Percentiles rank a stretch among this genome's conserved stretches.
Evolutionary conservation across 1,139 yeast genomes (phyloP).

Genomic region (Suhomyces maxii): DNA sequence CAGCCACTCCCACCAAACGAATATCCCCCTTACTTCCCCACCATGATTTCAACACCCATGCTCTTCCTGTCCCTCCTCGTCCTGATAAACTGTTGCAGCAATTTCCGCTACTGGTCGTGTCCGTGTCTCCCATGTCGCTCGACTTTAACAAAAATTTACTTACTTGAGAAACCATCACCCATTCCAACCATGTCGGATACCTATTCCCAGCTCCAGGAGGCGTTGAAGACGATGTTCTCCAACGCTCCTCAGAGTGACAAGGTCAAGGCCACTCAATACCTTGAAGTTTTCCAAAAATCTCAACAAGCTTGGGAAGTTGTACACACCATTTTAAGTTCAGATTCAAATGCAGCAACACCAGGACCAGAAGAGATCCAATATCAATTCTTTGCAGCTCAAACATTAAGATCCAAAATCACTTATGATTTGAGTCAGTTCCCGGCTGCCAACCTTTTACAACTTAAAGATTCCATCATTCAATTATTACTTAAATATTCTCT

Average conservation of each 20-base stretch:
- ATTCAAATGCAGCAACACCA: neutral
- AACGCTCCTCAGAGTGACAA: slow-evolving; percentile 53
- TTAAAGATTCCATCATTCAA: slow-evolving; percentile 63
- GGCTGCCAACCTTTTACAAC: slow-evolving; percentile 44
- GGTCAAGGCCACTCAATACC: slow-evolving; percentile 59
- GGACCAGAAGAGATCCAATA: slow-evolving; percentile 41
- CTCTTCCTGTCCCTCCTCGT: no score
- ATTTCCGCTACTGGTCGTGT: neutral
- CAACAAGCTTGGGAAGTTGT: slow-evolving; percentile 63
- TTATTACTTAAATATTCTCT: slow-evolving; percentile 48
- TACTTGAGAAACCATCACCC: neutral
- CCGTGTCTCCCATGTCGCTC: neutral
- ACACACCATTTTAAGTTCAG: slow-evolving; percentile 32
- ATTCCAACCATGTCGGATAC: slow-evolving; percentile 12
- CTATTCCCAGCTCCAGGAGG: slow-evolving; percentile 37
- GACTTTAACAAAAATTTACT: neutral
- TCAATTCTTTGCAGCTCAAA: slow-evolving; percentile 86
- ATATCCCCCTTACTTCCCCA: no score
- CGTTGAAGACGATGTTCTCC: slow-evolving; percentile 64
- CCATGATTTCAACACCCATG: no score
- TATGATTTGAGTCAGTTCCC: slow-evolving; percentile 84
- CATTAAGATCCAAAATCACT: slow-evolving; percentile 78
- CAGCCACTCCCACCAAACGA: no score
- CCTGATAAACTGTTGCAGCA: neutral
- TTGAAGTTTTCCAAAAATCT: slow-evolving; percentile 83